phyloP scores from a whole-genome alignment of 106 monocot genomes.

The Dactylorhiza incarnata region DNA sequence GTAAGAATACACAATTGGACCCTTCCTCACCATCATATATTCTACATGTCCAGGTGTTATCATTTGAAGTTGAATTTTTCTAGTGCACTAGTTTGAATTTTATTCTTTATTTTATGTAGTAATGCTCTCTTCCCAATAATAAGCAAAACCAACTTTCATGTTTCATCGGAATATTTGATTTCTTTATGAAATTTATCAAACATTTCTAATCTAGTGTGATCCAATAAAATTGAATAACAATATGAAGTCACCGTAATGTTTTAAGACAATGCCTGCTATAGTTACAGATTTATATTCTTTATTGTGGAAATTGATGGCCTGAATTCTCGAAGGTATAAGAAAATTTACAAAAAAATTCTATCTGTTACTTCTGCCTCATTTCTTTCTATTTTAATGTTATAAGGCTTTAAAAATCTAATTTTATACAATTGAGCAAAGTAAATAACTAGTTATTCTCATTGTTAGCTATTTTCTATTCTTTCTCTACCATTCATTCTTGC shows the following conservation, averaged over 20 bases:
- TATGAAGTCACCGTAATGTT: not conserved
- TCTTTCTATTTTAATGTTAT: not conserved
- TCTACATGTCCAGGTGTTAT: not conserved
- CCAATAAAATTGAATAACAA: not conserved
- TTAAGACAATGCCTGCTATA: not conserved
- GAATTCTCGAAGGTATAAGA: not conserved
- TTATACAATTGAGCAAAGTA: too few species aligned
- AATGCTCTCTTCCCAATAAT: not conserved
- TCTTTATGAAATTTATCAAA: conserved; percentile 2
- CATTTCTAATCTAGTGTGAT: not conserved
- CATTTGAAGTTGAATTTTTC: not conserved
- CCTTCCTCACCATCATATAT: not conserved
- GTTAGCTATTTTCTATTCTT: too few species aligned
- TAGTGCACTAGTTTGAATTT: not conserved
- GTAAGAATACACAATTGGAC: conserved; percentile 35
- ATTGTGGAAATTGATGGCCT: not conserved
- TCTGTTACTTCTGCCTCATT: not conserved
- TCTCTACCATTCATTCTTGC: too few species aligned
- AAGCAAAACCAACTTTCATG: not conserved
- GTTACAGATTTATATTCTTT: not conserved
- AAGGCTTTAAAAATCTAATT: not conserved
- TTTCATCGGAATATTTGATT: not conserved
- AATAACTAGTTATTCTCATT: too few species aligned
- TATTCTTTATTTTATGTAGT: not conserved
- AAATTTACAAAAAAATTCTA: not conserved